Conservation (phyloP, 1,284 basidiomycete genomes). For the Exobasidium cylindrosporum region DNA sequence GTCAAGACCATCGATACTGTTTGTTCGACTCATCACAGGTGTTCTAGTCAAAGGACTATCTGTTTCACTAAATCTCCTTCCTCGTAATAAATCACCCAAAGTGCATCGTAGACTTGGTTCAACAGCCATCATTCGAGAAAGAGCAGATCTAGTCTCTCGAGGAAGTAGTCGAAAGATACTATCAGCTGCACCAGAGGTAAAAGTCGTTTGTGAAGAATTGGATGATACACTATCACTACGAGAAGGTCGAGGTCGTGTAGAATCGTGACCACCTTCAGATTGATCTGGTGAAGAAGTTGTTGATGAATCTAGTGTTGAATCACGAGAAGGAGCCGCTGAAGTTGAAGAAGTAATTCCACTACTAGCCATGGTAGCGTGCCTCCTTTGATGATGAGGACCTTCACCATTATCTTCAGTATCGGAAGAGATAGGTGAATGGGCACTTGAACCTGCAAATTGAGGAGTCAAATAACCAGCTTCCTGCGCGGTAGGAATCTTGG, state of each 20-base stretch:
- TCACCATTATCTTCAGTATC: slow-evolving; percentile 9
- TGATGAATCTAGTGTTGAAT: background rate
- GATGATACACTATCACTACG: slow-evolving; percentile 40
- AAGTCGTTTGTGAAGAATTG: slow-evolving; percentile 65
- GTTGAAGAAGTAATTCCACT: background rate
- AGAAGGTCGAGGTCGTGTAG: background rate
- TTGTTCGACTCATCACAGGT: slow-evolving; percentile 42
- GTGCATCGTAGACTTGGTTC: slow-evolving; percentile 87
- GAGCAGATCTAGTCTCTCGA: slow-evolving; percentile 71
- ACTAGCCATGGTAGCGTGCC: slow-evolving; percentile 3
- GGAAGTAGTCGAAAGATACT: slow-evolving; percentile 96
- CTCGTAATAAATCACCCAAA: slow-evolving; percentile 84
- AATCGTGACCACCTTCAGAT: background rate
- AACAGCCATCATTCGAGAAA: slow-evolving; percentile 89
- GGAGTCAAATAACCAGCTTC: slow-evolving; percentile 50
- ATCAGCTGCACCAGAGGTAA: slow-evolving; percentile 80
- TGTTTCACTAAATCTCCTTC: slow-evolving; percentile 57
- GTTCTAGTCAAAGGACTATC: slow-evolving; percentile 44
- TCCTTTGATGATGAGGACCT: background rate
- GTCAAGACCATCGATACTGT: slow-evolving; percentile 31
- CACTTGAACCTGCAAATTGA: slow-evolving; percentile 30
- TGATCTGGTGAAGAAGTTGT: slow-evolving; percentile 4
- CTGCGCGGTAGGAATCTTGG: slow-evolving; percentile 37
- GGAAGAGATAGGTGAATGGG: slow-evolving; percentile 30
- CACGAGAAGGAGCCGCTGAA: background rate